Evolutionary conservation across 208 protist species (phyloP).

Genomic region (Leishmania major): DNA sequence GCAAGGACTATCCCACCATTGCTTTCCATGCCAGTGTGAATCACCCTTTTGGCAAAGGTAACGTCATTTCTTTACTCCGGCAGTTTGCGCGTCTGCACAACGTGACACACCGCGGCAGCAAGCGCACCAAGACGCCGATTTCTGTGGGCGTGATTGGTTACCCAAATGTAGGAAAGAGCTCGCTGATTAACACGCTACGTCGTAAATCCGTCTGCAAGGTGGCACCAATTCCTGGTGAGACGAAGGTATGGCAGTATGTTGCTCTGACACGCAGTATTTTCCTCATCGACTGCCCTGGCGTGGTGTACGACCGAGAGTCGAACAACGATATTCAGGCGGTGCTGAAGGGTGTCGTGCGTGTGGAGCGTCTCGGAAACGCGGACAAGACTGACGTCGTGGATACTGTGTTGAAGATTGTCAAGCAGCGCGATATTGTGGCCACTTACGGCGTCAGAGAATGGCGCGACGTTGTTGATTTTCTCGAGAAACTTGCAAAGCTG

Average conservation of each 20-base stretch:
- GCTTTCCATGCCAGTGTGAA: slow-evolving; percentile 99
- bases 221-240: slow-evolving; percentile 99
- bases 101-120: slow-evolving; percentile 85
- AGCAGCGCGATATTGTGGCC: slow-evolving; percentile 94
- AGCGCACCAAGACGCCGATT: slow-evolving; percentile 89
- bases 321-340: slow-evolving; percentile 98
- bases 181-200: slow-evolving; percentile 99
- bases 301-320: slow-evolving; percentile 93
- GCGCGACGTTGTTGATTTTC: slow-evolving; percentile 96
- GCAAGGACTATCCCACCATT: slow-evolving; percentile 98
- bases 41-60: slow-evolving; percentile 99
- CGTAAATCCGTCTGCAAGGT: slow-evolving; percentile 98
- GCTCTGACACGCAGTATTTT: slow-evolving; percentile 98
- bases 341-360: slow-evolving; percentile 98
- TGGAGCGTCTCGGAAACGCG: slow-evolving; percentile 89
- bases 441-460: slow-evolving; percentile 97
- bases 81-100: slow-evolving; percentile 96
- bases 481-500: slow-evolving; percentile 95
- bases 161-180: slow-evolving; percentile 99
- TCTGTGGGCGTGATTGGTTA: slow-evolving; percentile 97
- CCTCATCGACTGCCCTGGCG: slow-evolving; percentile 99
- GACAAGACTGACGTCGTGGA: slow-evolving; percentile 96
- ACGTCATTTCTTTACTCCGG: slow-evolving; percentile 98
- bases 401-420: slow-evolving; percentile 95
- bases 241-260: slow-evolving; percentile 99